These are phyloP conservation scores for Corymbia maculata DNA, from an alignment of 345 rosid genomes.

Conservation along the genomic window DNA sequence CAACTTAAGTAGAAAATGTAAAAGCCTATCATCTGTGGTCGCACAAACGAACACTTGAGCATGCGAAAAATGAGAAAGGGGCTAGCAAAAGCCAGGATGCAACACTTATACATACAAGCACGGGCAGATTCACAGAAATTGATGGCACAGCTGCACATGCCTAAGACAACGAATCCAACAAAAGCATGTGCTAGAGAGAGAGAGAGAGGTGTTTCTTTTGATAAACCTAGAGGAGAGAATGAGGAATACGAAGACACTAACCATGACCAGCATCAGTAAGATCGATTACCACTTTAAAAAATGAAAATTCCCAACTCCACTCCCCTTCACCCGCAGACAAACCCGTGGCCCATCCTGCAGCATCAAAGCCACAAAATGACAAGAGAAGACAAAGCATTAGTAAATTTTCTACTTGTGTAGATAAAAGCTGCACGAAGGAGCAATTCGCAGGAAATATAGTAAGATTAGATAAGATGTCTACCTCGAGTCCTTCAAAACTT, in stretches of 20 bases:
- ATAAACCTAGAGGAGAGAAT: neutral
- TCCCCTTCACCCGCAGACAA: constrained; percentile 62
- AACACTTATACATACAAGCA: neutral
- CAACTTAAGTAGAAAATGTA: neutral
- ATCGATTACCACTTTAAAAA: constrained; percentile 52
- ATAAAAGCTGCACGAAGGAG: neutral
- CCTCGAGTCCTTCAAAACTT: neutral
- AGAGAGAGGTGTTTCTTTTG: neutral
- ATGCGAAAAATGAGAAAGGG: neutral
- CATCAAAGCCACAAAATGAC: neutral
- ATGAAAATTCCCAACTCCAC: constrained; percentile 53
- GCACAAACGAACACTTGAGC: neutral
- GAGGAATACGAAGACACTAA: constrained; percentile 20
- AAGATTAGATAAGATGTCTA: neutral
- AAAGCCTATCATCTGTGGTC: neutral
- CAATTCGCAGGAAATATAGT: neutral
- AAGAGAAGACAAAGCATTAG: neutral
- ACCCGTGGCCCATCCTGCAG: constrained; percentile 79
- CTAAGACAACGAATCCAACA: neutral
- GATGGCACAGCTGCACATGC: neutral
- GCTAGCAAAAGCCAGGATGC: neutral
- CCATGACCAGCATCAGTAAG: constrained; percentile 95
- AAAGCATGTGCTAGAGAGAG: neutral
- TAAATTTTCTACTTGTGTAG: neutral
- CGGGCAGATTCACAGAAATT: neutral